phyloP scores from a whole-genome alignment of 495 filamentous ascomycete species.

The Penicillium chermesinum region DNA sequence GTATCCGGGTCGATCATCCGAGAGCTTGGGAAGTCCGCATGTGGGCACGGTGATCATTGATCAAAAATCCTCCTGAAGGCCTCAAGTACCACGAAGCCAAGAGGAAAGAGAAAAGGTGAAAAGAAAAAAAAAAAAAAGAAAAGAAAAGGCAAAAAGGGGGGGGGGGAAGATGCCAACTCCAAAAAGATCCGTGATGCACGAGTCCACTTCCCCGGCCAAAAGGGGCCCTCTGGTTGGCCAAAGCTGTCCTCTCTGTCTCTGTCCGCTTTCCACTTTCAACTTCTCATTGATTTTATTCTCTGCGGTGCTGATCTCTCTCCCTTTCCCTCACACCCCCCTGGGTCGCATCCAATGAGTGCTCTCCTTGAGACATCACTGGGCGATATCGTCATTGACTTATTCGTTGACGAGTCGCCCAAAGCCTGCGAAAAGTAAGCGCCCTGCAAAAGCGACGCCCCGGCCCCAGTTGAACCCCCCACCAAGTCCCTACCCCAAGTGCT shows the following conservation, averaged over 20 bases:
- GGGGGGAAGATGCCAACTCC: background rate
- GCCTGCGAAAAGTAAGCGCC: slow-evolving; percentile 81
- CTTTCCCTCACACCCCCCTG: slow-evolving; percentile 1
- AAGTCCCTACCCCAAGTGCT: slow-evolving; percentile 1
- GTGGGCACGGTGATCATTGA: slow-evolving; percentile 3
- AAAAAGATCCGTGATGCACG: background rate
- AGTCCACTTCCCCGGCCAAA: background rate
- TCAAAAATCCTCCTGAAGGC: slow-evolving; percentile 13
- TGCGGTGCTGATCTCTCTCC: background rate
- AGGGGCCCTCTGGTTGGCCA: background rate
- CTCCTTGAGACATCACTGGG: slow-evolving; percentile 86
- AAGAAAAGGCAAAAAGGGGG: background rate
- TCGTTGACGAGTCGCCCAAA: slow-evolving; percentile 80
- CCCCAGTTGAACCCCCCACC: background rate
- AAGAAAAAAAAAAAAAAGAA: background rate
- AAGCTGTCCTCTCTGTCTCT: background rate
- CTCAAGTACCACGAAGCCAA: background rate
- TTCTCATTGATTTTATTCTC: background rate
- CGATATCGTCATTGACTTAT: slow-evolving; percentile 88
- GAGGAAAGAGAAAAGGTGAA: background rate
- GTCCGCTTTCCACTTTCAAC: background rate
- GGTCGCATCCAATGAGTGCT: slow-evolving; percentile 56
- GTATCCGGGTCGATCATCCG: slow-evolving; percentile 31
- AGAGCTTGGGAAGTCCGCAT: slow-evolving; percentile 4
- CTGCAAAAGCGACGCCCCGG: background rate